Conservation (phyloP, 1,284 basidiomycete genomes). For the Austropuccinia psidii region DNA sequence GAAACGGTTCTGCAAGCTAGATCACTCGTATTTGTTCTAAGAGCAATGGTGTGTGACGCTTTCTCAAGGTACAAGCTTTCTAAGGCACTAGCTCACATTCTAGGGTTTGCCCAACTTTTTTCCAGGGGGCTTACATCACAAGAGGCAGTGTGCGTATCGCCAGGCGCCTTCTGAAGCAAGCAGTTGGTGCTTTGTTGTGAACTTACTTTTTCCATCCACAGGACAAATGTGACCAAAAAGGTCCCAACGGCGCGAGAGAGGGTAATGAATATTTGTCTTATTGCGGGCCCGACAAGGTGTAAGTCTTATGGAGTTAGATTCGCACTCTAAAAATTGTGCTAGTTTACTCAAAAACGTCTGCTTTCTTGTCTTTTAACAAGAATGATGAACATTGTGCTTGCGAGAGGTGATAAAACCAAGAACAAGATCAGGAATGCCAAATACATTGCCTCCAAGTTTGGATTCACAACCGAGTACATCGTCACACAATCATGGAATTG, state of each 20-base stretch:
- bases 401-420: constrained; percentile 15
- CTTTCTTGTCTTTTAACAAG: neutral
- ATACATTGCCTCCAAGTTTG: constrained; percentile 27
- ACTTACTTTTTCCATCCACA: neutral
- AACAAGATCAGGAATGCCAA: constrained; percentile 31
- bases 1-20: constrained; percentile 6
- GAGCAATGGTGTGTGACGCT: neutral
- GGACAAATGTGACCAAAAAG: constrained; percentile 22
- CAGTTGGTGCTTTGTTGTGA: neutral
- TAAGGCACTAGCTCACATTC: neutral
- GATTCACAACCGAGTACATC: constrained; percentile 33
- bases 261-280: neutral
- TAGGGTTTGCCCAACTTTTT: neutral
- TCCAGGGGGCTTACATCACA: constrained; percentile 16
- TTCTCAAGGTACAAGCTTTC: neutral
- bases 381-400: constrained; percentile 35
- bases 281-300: constrained; percentile 29
- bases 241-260: constrained; percentile 22
- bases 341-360: neutral
- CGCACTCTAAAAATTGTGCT: neutral
- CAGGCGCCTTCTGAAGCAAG: neutral
- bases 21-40: neutral
- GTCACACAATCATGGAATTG: constrained; percentile 34
- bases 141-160: constrained; percentile 13
- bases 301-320: neutral